Base-by-base conservation (phyloP, 2,329 filamentous ascomycete genomes). In the Tolypocladium cylindrosporum region DNA sequence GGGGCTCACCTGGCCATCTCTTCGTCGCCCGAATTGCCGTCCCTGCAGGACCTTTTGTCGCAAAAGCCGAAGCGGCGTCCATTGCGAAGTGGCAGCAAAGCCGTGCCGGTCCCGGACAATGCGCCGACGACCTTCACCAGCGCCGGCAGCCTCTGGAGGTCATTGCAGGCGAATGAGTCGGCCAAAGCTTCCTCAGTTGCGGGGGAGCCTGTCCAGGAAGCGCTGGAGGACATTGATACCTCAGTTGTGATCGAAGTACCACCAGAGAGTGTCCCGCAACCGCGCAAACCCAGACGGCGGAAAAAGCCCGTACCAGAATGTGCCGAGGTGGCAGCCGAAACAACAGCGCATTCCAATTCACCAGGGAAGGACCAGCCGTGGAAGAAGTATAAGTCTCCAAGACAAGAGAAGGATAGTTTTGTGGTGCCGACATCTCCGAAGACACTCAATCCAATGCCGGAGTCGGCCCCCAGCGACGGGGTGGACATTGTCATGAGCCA, bases 21-120 rank as follows among this genome's bases (percentile, higher is more conserved):
- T 0, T 83, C 80, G 0, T 83, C 81, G 5, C 80, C 81, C n/a
- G 74, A 74, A n/a, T 68, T 85, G 0, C 82, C 82, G 3, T 75
- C 81, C 0, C 68, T 84, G 0, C 72, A 73, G 42, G 75, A 83
- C 3, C 66, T 85, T 11, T 62, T 80, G 1, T 70, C 73, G 3
- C 77, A 74, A 48, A 61, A 60, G 31, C 61, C 64, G 13, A 72
- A 64, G 34, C 71, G 64, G 13, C 64, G 73, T 3, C 48, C 70
- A 1, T 60, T 75, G 11, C 66, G 66, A 45, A 74, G 67, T 45
- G 75, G 72, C 7, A 76, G 67, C 60, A 69, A 71, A 60, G 69
- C 70, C 3, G 62, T 69, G 1, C 63, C 73, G 4, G 71, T 77
- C 41, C 71, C 77, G 5, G 61, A 68, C 19, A 64, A 73, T 63